Evolutionary conservation across 306 rosid species (phyloP).

Genomic region (Neltuma alba): DNA sequence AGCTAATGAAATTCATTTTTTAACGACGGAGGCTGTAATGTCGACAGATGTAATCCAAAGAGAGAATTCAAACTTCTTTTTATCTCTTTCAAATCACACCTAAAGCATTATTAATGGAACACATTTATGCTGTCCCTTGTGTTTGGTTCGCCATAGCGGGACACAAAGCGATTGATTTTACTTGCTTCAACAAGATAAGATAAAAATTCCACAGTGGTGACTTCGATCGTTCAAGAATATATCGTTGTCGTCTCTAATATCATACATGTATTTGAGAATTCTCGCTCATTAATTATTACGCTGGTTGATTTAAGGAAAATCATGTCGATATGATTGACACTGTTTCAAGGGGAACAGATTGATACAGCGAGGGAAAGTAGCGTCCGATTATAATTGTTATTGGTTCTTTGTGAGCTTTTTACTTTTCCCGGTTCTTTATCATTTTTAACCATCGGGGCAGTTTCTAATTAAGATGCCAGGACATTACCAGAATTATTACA

Average conservation of each 20-base stretch:
- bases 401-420: too few species aligned
- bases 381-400: too few species aligned
- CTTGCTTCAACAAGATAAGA: not conserved
- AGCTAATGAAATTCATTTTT: not conserved
- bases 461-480: too few species aligned
- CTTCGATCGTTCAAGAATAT: too few species aligned
- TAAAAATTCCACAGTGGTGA: not conserved
- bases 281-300: not conserved
- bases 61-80: not conserved
- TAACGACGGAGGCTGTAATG: not conserved
- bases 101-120: not conserved
- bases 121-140: not conserved
- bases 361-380: too few species aligned
- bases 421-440: too few species aligned
- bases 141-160: not conserved
- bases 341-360: too few species aligned
- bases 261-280: not conserved
- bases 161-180: not conserved
- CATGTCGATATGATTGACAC: too few species aligned
- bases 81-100: conserved; percentile 2
- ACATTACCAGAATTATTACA: too few species aligned
- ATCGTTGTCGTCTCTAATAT: too few species aligned
- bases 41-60: conserved; percentile 14
- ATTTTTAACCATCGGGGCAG: too few species aligned
- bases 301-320: not conserved